Evolutionary conservation across 768 basidiomycete genomes (phyloP), one percentile per base, ranked within the genome.

Genomic region (Tricholoma bakamatsutake): DNA sequence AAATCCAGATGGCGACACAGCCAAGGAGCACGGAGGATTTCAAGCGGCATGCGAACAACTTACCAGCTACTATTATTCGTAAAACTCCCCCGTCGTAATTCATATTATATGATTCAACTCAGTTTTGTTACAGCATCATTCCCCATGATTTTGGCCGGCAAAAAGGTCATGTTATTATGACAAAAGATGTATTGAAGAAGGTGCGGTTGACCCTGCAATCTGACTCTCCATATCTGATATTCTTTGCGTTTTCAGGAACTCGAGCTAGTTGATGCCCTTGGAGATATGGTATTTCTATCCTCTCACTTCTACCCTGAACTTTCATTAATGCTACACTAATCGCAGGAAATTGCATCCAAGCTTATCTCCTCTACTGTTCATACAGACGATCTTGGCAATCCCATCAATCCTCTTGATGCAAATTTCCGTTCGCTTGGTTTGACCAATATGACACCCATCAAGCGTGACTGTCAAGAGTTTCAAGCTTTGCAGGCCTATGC

Each of bases 191-290:
- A 10, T 64, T 85, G 57, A 80, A 83, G 62, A 74, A 62, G 65
- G 80, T 76, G 18, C 13, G 12, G 21, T 15, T 30, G 15, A 27
- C 4, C 13, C 34, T 45, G 11, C 27, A 8, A n/a, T 4, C 10
- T 45, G 1, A 43, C 33, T 7, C 18, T 31, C 1, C n/a, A 12
- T 53, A 28, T 49, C 37, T 35, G 33, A 15, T 18, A 31, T 8
- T n/a, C 43, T 15, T 17, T 27, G 7, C 21, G 54, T 28, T 33
- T 33, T 11, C 61, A 79, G 77, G 82, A 84, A 71, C 74, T 84
- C 40, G 80, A 82, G n/a, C 76, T 83, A 18, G 81, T 84, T 13
- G 83, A 84, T 58, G 80, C 82, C 17, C 75, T 85, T 21, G 81
- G 82, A 2, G 82, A 85, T 62, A 84, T 85, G 83, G 80, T 78